These are phyloP conservation scores for Eustoma russellianum DNA, from an alignment of 257 asterid species.

Conservation along the genomic window DNA sequence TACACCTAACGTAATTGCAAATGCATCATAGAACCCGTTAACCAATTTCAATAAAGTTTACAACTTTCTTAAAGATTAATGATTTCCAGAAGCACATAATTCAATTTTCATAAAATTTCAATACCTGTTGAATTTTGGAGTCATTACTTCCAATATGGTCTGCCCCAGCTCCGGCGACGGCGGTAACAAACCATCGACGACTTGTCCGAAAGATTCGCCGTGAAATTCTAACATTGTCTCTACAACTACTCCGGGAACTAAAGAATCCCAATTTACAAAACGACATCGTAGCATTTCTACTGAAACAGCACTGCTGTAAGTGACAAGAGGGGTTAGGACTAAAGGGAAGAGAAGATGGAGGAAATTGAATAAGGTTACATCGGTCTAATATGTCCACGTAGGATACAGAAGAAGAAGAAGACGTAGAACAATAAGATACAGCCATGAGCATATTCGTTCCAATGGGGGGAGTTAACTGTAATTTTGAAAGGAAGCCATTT, in stretches of 20 bases:
- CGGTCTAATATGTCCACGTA: constrained; percentile 35
- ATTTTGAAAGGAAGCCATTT: constrained; percentile 13
- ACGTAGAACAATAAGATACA: constrained; percentile 3
- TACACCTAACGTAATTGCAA: too few relatives aligned
- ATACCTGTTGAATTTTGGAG: too few relatives aligned
- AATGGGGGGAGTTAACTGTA: constrained; percentile 6
- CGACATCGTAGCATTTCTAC: constrained; percentile 14
- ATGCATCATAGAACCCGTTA: too few relatives aligned
- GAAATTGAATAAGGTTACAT: constrained; percentile 37
- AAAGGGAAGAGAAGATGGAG: constrained; percentile 13
- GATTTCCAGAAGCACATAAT: too few relatives aligned
- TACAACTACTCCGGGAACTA: constrained; percentile 20
- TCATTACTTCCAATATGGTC: constrained; percentile 27
- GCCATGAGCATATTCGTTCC: constrained; percentile 31
- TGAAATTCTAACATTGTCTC: constrained; percentile 17
- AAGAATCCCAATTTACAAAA: too few relatives aligned
- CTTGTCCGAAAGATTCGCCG: constrained; percentile 16
- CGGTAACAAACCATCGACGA: constrained; percentile 30
- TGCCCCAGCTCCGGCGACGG: constrained; percentile 51
- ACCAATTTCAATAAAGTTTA: too few relatives aligned
- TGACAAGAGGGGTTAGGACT: constrained; percentile 5
- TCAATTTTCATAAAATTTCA: too few relatives aligned
- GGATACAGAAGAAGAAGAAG: constrained; percentile 14
- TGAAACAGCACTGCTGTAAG: background rate
- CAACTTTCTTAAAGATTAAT: too few relatives aligned